Conservation (phyloP, 2,329 filamentous ascomycete genomes). For the Dactylellina haptotyla region DNA sequence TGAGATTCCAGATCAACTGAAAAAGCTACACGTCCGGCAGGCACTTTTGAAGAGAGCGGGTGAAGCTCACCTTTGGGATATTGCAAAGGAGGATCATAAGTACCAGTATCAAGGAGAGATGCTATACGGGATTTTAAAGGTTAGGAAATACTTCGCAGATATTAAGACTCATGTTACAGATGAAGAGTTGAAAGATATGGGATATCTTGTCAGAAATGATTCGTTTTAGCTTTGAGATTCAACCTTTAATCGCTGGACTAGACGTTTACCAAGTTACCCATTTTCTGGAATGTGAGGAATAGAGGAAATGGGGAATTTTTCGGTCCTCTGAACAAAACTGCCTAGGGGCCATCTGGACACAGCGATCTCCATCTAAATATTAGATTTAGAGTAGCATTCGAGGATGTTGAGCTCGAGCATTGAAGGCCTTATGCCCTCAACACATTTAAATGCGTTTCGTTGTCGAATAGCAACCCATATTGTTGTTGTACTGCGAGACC, state of each 20-base stretch:
- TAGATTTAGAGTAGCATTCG: too few species aligned
- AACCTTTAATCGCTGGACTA: too few species aligned
- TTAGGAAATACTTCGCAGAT: slow-evolving; percentile 16
- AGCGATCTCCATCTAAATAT: too few species aligned
- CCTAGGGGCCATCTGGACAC: too few species aligned
- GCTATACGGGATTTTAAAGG: slow-evolving; percentile 16
- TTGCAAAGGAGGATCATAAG: slow-evolving; percentile 29
- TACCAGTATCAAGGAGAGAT: slow-evolving; percentile 21
- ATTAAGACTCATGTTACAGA: neutral
- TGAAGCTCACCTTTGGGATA: slow-evolving; percentile 30
- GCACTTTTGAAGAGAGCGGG: slow-evolving; percentile 25
- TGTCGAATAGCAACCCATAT: too few species aligned
- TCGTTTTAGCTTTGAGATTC: neutral
- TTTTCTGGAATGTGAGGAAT: too few species aligned
- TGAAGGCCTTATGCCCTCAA: too few species aligned
- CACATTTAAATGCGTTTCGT: too few species aligned
- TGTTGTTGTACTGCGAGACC: too few species aligned
- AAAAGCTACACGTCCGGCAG: slow-evolving; percentile 12
- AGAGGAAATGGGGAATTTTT: too few species aligned
- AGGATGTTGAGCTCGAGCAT: too few species aligned
- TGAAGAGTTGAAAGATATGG: slow-evolving; percentile 4
- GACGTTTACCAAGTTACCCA: neutral
- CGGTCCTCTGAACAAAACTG: too few species aligned
- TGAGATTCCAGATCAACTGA: neutral
- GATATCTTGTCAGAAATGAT: neutral